Percentiles rank a stretch among this genome's conserved stretches.
These are phyloP conservation scores for Russula earlei DNA, from an alignment of 768 basidiomycete genomes.

Conservation along the genomic window DNA sequence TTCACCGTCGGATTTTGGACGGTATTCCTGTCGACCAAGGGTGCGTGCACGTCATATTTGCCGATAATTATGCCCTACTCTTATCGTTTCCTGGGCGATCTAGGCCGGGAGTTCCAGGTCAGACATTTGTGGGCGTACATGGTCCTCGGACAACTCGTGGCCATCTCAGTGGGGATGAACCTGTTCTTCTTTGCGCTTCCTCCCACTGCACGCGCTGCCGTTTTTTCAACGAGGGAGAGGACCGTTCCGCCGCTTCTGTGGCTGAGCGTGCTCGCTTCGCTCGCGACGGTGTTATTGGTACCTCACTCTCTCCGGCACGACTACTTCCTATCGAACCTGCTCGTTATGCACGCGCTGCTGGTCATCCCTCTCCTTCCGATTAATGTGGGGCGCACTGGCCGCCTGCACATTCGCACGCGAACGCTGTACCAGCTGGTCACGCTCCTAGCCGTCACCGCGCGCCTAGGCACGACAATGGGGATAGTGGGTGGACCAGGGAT, in stretches of 20 bases:
- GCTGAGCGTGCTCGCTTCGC: constrained; percentile 36
- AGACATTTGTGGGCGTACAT: constrained; percentile 57
- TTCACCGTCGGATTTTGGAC: constrained; percentile 53
- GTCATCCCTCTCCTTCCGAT: constrained; percentile 39
- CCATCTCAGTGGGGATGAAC: constrained; percentile 55
- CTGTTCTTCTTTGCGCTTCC: constrained; percentile 48
- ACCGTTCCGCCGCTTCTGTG: constrained; percentile 28
- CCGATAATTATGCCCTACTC: not conserved
- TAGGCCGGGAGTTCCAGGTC: constrained; percentile 34
- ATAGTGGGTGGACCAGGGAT: constrained; percentile 22
- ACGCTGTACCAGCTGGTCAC: constrained; percentile 33
- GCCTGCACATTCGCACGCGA: constrained; percentile 23
- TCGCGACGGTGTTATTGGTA: constrained; percentile 35
- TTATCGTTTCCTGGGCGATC: not conserved
- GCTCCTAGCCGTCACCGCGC: constrained; percentile 28
- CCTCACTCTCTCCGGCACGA: constrained; percentile 35
- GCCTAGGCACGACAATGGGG: constrained; percentile 26
- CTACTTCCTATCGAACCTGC: constrained; percentile 47
- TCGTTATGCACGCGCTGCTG: constrained; percentile 50
- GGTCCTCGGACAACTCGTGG: constrained; percentile 64
- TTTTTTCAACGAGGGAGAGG: not conserved
- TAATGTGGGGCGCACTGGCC: not conserved
- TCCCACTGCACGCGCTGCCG: not conserved
- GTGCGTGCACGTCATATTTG: constrained; percentile 26
- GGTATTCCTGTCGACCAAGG: constrained; percentile 40